phyloP scores from a whole-genome alignment of 108 stramenopile genomes.

The Stephanodiscus minutulus region DNA sequence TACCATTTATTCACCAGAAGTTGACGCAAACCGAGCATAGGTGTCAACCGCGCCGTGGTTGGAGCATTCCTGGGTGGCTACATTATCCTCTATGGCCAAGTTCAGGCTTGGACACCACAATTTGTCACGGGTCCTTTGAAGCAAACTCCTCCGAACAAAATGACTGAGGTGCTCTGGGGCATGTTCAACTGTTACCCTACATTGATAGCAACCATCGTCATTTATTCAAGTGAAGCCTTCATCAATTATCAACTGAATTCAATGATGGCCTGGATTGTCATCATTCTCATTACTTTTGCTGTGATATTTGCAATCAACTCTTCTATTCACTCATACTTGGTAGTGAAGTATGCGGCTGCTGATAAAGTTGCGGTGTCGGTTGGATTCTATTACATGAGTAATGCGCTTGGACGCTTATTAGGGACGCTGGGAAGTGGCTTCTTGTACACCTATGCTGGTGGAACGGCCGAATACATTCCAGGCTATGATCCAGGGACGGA shows the following conservation, averaged over 20 bases:
- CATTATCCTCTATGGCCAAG: slow-evolving; percentile 94
- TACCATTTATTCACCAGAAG: not conserved
- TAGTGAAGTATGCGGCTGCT: slow-evolving; percentile 90
- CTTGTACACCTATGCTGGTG: slow-evolving; percentile 87
- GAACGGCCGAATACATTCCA: slow-evolving; percentile 32
- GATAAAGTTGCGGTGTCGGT: slow-evolving; percentile 92
- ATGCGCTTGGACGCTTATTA: slow-evolving; percentile 88
- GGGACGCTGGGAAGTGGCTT: slow-evolving; percentile 91
- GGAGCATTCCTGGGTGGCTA: slow-evolving; percentile 93
- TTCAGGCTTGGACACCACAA: slow-evolving; percentile 93
- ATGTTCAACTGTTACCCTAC: slow-evolving; percentile 81
- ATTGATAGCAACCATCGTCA: slow-evolving; percentile 57
- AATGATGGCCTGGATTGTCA: slow-evolving; percentile 73
- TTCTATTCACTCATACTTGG: slow-evolving; percentile 90
- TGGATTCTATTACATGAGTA: slow-evolving; percentile 96
- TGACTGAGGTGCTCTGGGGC: slow-evolving; percentile 89
- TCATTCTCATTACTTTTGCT: slow-evolving; percentile 81
- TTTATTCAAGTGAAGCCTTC: slow-evolving; percentile 60
- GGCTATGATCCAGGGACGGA: slow-evolving; percentile 68
- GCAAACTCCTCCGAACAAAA: slow-evolving; percentile 84
- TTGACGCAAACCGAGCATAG: slow-evolving; percentile 23
- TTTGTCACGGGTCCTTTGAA: slow-evolving; percentile 82
- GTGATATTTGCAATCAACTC: slow-evolving; percentile 93
- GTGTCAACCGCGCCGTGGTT: slow-evolving; percentile 72
- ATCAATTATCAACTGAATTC: slow-evolving; percentile 51